Base-by-base conservation (phyloP, 176 grass and related monocot species). In the Avena atlantica region DNA sequence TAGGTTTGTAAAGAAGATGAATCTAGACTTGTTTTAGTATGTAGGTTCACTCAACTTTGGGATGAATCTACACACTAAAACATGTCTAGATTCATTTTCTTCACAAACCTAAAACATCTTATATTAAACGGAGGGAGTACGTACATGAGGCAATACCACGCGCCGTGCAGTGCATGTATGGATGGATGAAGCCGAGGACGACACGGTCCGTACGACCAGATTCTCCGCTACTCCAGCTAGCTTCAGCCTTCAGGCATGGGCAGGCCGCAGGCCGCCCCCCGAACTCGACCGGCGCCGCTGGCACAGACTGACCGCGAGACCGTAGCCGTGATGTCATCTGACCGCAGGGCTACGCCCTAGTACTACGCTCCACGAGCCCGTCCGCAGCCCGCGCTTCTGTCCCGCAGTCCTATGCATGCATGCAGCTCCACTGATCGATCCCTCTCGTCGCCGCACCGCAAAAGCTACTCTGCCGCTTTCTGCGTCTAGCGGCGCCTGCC, bases 401-500 rank as follows among this genome's bases (percentile, higher is more conserved):
- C 11, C 29, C 27, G 8, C 31, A 34, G 24, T 34, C 9, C 13
- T 16, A 56, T 57, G 55, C 10, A 10, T 40, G 34, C 15, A 37
- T 2, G 25, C 50, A 15, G 5, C 37, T 6, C 37, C 50, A 56
- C 53, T 19, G 53, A 42, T 42, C 40, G 53, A 42, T 42, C 40
- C 16, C 51, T 3, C 51, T 20, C 53, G 40, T 5, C 64, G 42
- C 44, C 68, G 36, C 78, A 51, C 37, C 61, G 48, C 37, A 49
- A 58, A 81, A 86, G 40, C 76, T 44, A 15, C 64, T 9, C 15
- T 57, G 53, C 63, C 45, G 71, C 79, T 73, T 57, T 55, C 79
- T 78, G 84, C 36, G 84, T 47, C 72, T 16, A 71, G 79, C 89
- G 84, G 84, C 84, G 79, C 79, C 78, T 79, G 87, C 87, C 42